Percentiles rank a stretch among this genome's conserved stretches.
Evolutionary conservation across 164 flowering plant species (phyloP).

Genomic region (Cinnamomum chago): DNA sequence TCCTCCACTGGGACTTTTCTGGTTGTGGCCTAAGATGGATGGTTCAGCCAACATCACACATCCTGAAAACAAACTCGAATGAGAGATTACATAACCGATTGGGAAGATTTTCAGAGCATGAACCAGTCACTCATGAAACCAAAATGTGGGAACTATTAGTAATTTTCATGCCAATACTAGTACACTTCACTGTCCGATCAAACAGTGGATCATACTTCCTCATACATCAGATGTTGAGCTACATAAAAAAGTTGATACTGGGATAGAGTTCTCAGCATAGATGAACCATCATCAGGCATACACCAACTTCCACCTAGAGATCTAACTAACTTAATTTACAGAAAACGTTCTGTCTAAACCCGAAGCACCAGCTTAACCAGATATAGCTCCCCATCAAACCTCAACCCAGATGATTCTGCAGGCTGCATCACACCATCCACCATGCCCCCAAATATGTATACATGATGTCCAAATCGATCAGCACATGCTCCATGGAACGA

Average conservation of each 20-base stretch:
- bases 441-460: conserved; percentile 90
- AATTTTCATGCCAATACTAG: too few species aligned
- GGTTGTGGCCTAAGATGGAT: too few species aligned
- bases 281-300: neutral
- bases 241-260: conserved; percentile 4
- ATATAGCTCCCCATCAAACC: conserved; percentile 72
- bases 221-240: neutral
- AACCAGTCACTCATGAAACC: too few species aligned
- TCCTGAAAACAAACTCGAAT: too few species aligned
- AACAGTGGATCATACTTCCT: neutral
- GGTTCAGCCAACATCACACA: too few species aligned
- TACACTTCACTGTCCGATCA: too few species aligned
- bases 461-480: conserved; percentile 51
- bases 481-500: conserved; percentile 87
- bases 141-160: too few species aligned
- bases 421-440: conserved; percentile 72
- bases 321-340: neutral
- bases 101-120: too few species aligned
- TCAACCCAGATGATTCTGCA: conserved; percentile 51
- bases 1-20: too few species aligned
- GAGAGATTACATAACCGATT: too few species aligned
- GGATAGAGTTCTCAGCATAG: neutral
- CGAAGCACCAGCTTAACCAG: conserved; percentile 57
- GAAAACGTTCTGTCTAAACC: neutral
- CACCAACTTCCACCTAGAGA: neutral